Base-by-base conservation (phyloP, 176 grass and related monocot species). In the Typha latifolia region DNA sequence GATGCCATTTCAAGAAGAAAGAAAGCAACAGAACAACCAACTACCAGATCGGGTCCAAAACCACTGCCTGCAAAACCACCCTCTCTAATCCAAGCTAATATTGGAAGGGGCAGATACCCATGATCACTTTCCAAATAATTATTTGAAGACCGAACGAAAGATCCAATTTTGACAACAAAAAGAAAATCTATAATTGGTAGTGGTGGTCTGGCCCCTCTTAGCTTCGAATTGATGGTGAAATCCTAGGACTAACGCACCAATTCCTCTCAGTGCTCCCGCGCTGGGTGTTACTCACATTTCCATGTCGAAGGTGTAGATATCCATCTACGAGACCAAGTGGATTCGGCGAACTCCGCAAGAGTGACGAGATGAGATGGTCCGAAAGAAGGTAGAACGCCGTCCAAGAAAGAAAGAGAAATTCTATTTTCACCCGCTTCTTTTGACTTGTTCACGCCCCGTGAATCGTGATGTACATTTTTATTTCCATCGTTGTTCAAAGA, bases 361-460 rank as follows among this genome's bases (percentile, higher is more conserved):
- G 27, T 3, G 27, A 37, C 0, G 37, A 43, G 37, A 1, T 1
- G 9, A 10, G 37, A 43, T 43, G 34, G 7, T 43, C 37, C 8
- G 37, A 43, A 43, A 43, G 37, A 10, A 10, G 37, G 37, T 43
- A 8, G 37, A 43, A 43, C 37, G 37, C 37, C 8, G 37, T 43
- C 37, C 34, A 37, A 7, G 34, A 6, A 37, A 7, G 34, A 6
- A 7, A 4, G 7, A 43, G 37, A 10, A 43, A 9, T 59, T 21
- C 53, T 59, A 59, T 59, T 59, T 59, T 12, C 53, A 59, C 53
- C 53, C 53, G 22, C 53, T 59, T 59, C n/a, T 59, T 59, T 59
- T 59, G 53, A 59, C 53, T 59, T 59, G 22, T 59, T 9, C 20
- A 59, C 53, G 18, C 53, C 53, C n/a, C 14, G 37, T 43, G 37